Conservation (phyloP, 805 yeast genomes). For the Diddensiella transvaalensis region DNA sequence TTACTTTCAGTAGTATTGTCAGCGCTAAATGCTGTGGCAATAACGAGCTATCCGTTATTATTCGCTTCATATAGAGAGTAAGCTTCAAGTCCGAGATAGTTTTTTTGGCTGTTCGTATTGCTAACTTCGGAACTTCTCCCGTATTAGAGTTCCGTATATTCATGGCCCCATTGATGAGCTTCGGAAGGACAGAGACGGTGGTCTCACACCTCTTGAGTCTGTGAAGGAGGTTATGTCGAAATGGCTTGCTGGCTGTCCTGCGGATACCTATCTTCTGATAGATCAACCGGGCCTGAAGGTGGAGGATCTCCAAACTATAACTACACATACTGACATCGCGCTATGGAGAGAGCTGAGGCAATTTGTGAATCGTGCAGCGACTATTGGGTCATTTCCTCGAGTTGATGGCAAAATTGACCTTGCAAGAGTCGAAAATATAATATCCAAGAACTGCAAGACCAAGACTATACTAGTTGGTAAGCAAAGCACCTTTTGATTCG, state of each 20-base stretch:
- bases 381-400: slow-evolving; percentile 27
- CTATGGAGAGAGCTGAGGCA: slow-evolving; percentile 22
- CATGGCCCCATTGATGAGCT: slow-evolving; percentile 19
- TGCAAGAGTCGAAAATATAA: slow-evolving; percentile 39
- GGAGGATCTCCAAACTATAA: slow-evolving; percentile 41
- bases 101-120: not conserved
- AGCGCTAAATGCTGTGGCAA: not conserved
- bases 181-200: slow-evolving; percentile 18
- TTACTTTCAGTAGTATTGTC: not conserved
- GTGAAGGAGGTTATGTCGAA: slow-evolving; percentile 28
- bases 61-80: slow-evolving; percentile 21
- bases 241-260: slow-evolving; percentile 40
- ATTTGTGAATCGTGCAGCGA: slow-evolving; percentile 20
- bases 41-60: slow-evolving; percentile 19
- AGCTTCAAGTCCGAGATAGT: too few relatives aligned
- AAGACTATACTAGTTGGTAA: slow-evolving; percentile 37
- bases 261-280: slow-evolving; percentile 52
- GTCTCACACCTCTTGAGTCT: slow-evolving; percentile 10
- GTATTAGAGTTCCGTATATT: slow-evolving; percentile 12
- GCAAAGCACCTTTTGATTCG: too few relatives aligned
- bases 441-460: slow-evolving; percentile 49
- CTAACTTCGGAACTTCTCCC: not conserved
- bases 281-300: slow-evolving; percentile 51
- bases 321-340: slow-evolving; percentile 7
- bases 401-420: slow-evolving; percentile 36